These are phyloP conservation scores for Vanilla planifolia DNA, from an alignment of 106 monocot species.

Conservation along the genomic window DNA sequence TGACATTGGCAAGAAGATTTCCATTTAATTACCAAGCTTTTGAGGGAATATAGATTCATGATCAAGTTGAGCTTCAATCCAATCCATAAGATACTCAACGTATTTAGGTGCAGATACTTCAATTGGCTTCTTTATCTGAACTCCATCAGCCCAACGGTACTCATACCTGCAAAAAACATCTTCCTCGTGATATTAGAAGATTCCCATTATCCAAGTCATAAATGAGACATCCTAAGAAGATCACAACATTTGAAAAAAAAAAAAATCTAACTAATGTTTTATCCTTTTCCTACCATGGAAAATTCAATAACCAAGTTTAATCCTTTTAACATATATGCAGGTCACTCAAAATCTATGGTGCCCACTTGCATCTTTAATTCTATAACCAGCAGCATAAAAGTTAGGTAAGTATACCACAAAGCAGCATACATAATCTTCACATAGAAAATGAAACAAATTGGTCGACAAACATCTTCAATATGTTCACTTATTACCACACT, in stretches of 20 bases:
- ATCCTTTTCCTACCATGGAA: not conserved
- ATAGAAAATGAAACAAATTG: too few species aligned
- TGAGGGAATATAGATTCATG: conserved; percentile 98
- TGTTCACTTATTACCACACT: too few species aligned
- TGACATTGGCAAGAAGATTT: not conserved
- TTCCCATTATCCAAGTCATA: not conserved
- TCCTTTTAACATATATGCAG: too few species aligned
- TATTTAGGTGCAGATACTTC: conserved; percentile 99
- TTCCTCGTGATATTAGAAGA: not conserved
- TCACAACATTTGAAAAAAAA: not conserved
- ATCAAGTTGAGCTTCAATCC: conserved; percentile 97
- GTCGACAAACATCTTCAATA: too few species aligned
- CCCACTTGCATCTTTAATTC: too few species aligned
- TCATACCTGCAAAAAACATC: conserved; percentile 65
- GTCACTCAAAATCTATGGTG: too few species aligned
- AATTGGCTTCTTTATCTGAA: conserved; percentile 98
- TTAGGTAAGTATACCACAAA: too few species aligned
- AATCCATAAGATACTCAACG: conserved; percentile 98
- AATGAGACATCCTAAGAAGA: not conserved
- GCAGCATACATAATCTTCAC: too few species aligned
- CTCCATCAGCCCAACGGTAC: conserved; percentile 99
- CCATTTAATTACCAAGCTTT: conserved; percentile 54
- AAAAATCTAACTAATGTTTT: not conserved
- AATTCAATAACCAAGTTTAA: too few species aligned
- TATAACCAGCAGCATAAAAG: too few species aligned